Percentiles rank a stretch among this genome's conserved stretches.
Conservation (phyloP, 1,139 yeast species). For the Hyphopichia buzzinii region DNA sequence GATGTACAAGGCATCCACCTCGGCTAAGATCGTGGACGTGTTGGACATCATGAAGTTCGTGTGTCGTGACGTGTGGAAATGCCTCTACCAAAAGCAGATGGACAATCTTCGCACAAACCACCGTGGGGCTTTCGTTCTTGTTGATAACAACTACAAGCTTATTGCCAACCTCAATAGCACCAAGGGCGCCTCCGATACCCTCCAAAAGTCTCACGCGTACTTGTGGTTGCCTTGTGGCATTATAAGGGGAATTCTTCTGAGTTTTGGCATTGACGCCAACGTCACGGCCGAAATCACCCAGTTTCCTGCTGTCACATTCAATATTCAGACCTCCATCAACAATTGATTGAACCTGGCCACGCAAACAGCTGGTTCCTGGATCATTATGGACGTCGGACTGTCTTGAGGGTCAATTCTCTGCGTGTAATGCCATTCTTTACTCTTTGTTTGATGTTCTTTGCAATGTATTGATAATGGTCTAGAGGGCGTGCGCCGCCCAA, state of each 20-base stretch:
- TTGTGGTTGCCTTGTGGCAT: conserved; percentile 84
- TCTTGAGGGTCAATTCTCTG: no score
- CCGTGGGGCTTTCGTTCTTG: conserved; percentile 76
- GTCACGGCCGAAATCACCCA: conserved; percentile 67
- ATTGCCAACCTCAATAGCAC: conserved; percentile 56
- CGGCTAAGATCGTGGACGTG: conserved; percentile 54
- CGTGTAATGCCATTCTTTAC: no score
- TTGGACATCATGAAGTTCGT: conserved; percentile 86
- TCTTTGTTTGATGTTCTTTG: no score
- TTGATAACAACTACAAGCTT: conserved; percentile 62
- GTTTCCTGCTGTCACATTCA: conserved; percentile 69
- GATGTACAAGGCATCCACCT: conserved; percentile 50
- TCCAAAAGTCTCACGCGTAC: conserved; percentile 50
- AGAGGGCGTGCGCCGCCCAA: no score
- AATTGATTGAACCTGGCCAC: conserved; percentile 12
- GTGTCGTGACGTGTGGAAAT: conserved; percentile 88
- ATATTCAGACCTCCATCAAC: conserved; percentile 58
- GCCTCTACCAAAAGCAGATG: conserved; percentile 79
- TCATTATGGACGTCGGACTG: no score
- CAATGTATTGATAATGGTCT: no score
- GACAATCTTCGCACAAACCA: conserved; percentile 92
- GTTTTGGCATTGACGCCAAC: conserved; percentile 65
- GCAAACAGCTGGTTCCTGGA: background rate
- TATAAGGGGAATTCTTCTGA: conserved; percentile 73
- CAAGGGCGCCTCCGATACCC: conserved; percentile 46